Evolutionary conservation across 169 alveolate species (phyloP), one percentile per base, ranked within the genome.

Genomic region (Cytauxzoon felis): DNA sequence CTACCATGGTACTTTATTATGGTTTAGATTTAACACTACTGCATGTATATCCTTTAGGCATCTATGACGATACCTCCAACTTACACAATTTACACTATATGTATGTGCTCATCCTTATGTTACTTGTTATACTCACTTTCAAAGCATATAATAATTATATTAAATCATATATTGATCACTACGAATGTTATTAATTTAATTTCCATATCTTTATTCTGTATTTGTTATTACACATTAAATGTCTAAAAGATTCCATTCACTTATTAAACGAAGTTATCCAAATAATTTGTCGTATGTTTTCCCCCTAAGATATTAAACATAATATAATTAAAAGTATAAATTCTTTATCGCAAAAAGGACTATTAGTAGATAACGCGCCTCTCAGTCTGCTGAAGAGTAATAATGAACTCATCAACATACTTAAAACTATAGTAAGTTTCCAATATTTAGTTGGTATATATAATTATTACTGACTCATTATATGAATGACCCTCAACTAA

Each of bases 271-370:
- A 41, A 61, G 43, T 29, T 62, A 62, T 30, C 78, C 78, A 27
- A 58, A 66, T 6, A 68, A 66, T 50, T 29, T 62, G 34, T 68
- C 69, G 66, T 52, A 64, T 24, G 78, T 73, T 4, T 11, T 26
- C 18, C n/a, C 24, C 13, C 3, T 50, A 18, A 27, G 13, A 34
- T 24, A 42, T 3, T 11, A 33, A 13, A 4, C 24, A 19, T 18
- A 60, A 29, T 54, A 23, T 54, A 38, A n/a, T 32, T 16, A 33
- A 73, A 42, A 53, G 72, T 2, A 36, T 73, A 6, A 68, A 73
- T 23, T 41, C 49, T n/a, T 30, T 73, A 26, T 56, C 73, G 65
- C 84, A 73, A 42, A 73, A 45, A 54, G 84, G 76, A 13, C 43
- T 73, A 11, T 70, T 73, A 16, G 23, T 73, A 21, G 63, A 48